Evolutionary conservation across 306 rosid genomes (phyloP).

Genomic region (Casuarina equisetifolia): DNA sequence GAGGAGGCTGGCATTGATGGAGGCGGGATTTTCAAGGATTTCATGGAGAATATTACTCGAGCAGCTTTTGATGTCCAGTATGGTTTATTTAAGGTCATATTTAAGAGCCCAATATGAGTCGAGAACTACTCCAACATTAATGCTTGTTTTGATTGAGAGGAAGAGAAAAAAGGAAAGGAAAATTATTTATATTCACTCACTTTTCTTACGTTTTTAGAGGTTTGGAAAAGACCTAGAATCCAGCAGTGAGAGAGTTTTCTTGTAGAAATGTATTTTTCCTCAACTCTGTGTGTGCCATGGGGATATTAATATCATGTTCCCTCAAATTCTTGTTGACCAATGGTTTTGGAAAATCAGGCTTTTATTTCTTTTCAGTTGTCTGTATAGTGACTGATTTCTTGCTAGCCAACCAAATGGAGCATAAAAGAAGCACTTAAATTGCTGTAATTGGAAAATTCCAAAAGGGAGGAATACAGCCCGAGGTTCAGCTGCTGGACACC

Average conservation of each 20-base stretch:
- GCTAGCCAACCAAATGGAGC: background rate
- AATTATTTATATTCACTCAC: background rate
- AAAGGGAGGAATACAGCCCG: background rate
- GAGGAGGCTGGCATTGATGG: slow-evolving; percentile 99
- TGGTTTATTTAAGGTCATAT: slow-evolving; percentile 88
- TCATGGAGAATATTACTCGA: slow-evolving; percentile 97
- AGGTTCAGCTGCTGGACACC: background rate
- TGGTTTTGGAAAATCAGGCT: background rate
- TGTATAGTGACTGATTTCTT: background rate
- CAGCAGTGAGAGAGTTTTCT: slow-evolving; percentile 4
- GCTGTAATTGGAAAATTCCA: background rate
- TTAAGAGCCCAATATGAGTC: slow-evolving; percentile 10
- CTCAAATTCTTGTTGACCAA: background rate
- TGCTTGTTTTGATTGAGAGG: background rate
- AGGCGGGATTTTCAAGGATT: slow-evolving; percentile 98
- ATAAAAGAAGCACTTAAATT: background rate
- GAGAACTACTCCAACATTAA: background rate
- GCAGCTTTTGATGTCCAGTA: slow-evolving; percentile 99
- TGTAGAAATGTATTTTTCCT: background rate
- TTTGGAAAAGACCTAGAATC: slow-evolving; percentile 4
- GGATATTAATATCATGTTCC: background rate
- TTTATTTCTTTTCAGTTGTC: background rate
- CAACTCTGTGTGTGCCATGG: background rate
- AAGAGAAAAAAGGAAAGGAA: background rate
- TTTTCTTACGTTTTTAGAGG: background rate